Conservation (phyloP, 176 grass and related monocot species). For the Hsuehochloa calcarea region DNA sequence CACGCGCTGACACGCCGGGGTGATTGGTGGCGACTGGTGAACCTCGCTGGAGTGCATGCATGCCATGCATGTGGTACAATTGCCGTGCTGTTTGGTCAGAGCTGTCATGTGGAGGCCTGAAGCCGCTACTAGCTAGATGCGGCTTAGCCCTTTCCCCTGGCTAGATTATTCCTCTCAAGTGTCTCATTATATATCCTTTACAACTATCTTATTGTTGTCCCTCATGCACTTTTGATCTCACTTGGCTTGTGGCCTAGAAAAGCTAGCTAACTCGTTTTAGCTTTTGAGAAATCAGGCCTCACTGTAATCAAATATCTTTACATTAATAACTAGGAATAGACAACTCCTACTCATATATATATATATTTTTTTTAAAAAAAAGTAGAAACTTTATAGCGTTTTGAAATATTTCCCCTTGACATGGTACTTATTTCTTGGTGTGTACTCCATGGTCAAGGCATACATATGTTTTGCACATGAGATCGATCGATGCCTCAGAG, state of each 20-base stretch:
- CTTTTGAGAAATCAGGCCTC: constrained; percentile 28
- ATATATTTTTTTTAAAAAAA: too few relatives aligned
- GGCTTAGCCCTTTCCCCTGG: too few relatives aligned
- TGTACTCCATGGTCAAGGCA: constrained; percentile 25
- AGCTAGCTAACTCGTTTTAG: neutral
- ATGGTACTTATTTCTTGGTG: neutral
- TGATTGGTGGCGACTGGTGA: neutral
- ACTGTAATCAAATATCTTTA: constrained; percentile 4
- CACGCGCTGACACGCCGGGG: constrained; percentile 2
- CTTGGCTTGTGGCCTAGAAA: constrained; percentile 4
- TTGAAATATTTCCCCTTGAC: neutral
- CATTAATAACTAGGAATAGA: neutral
- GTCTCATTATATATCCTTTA: constrained; percentile 44
- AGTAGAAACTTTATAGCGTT: neutral
- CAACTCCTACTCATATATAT: constrained; percentile 19
- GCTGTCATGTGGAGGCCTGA: constrained; percentile 19
- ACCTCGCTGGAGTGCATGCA: constrained; percentile 33
- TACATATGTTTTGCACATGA: constrained; percentile 36
- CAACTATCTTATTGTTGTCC: constrained; percentile 23
- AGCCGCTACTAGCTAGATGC: neutral
- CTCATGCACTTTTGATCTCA: constrained; percentile 28
- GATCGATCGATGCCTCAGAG: constrained; percentile 9
- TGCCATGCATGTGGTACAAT: constrained; percentile 15
- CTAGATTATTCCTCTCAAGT: constrained; percentile 12
- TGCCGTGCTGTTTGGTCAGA: constrained; percentile 36